Evolutionary conservation across 306 rosid genomes (phyloP), one percentile per base, ranked within the genome.

Genomic region (Lathyrus sativus): DNA sequence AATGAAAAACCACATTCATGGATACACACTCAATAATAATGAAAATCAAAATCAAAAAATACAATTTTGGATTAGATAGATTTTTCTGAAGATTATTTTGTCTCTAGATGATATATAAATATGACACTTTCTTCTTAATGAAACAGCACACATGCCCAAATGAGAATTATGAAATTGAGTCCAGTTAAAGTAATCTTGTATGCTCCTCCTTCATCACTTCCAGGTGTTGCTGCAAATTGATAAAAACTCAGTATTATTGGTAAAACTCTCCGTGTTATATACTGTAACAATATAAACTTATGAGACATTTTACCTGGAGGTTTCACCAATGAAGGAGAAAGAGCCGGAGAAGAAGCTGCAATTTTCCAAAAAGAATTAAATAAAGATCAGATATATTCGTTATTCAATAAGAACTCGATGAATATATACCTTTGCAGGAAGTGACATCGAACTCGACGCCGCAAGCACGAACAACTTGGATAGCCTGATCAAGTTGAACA

Each of bases 391-490:
- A 35, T 7, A 50, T 7, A 45, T 6, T 14, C 1, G 0, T 44
- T 12, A 42, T 42, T 44, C 1, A 12, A 19, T 19, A 19, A 39
- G 3, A 42, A 11, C 4, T 4, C 48, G n/a, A 43, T 18, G 3
- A 53, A 53, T 1, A 2, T 1, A 2, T 73, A 73, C 78, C 81
- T 78, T 72, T 50, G 74, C 81, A 78, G 11, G 14, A 1, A 37
- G 9, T 7, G 45, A 10, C 1, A 18, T 7, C 31, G 5, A 72
- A 6, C 0, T 82, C n/a, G 64, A 80, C 58, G 45, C 81, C 86
- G 49, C 97, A 91, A 12, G n/a, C 15, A 11, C 33, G 75, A 60
- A 74, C n/a, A 77, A 88, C 51, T 9, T 28, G 15, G 1, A 88
- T 7, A 65, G 85, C 91, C n/a, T 65, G 43, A 4, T 62, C 0